These are phyloP conservation scores for Malassezia sp. DNA, from an alignment of 1,284 basidiomycete genomes.

Conservation along the genomic window DNA sequence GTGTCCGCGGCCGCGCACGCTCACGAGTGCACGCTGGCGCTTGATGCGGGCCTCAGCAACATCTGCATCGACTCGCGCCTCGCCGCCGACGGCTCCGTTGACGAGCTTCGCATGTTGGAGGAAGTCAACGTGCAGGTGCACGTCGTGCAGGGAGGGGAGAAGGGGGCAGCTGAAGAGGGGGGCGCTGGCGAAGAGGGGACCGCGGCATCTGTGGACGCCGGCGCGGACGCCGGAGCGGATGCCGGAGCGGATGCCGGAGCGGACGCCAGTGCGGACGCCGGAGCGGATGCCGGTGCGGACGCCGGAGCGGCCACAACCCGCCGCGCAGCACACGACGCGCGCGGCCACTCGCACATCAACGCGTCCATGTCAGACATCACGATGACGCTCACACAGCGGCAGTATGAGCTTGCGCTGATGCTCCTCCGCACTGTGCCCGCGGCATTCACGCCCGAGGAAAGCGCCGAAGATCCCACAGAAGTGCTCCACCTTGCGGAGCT, in stretches of 20 bases:
- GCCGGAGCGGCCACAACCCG: background rate
- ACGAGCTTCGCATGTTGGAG: conserved; percentile 66
- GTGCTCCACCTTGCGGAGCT: background rate
- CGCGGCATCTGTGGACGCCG: background rate
- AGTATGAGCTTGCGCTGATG: conserved; percentile 1
- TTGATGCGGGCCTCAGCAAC: conserved; percentile 68
- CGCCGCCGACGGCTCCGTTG: conserved; percentile 23
- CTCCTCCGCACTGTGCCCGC: background rate
- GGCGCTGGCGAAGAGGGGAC: background rate
- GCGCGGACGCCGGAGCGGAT: no score
- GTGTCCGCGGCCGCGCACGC: conserved; percentile 51
- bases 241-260: background rate
- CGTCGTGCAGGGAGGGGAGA: conserved; percentile 56
- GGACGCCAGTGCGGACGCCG: background rate
- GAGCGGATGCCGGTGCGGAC: background rate
- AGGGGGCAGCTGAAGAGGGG: background rate
- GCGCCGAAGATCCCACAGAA: no score
- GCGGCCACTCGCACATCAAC: background rate
- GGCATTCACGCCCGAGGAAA: background rate
- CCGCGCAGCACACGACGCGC: background rate
- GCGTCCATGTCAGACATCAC: conserved; percentile 5
- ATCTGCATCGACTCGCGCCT: conserved; percentile 57
- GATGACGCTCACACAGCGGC: conserved; percentile 7
- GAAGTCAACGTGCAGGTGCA: conserved; percentile 83
- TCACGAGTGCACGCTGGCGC: conserved; percentile 46